phyloP scores from a whole-genome alignment of 2,329 filamentous ascomycete species.

The Emergomyces pasteurianus region DNA sequence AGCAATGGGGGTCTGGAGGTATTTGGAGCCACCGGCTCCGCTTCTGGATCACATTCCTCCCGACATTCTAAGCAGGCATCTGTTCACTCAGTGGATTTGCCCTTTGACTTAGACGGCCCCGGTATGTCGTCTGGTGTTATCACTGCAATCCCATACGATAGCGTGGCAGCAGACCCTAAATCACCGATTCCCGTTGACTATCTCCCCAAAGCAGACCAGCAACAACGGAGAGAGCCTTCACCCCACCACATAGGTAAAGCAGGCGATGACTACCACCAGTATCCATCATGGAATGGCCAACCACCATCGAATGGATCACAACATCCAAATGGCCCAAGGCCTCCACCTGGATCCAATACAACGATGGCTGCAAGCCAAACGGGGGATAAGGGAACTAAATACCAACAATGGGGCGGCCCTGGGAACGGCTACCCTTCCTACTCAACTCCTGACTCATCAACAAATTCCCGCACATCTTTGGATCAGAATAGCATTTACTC shows the following conservation, averaged over 20 bases:
- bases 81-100: slow-evolving; percentile 57
- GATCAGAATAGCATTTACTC: slow-evolving; percentile 57
- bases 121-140: slow-evolving; percentile 70
- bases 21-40: slow-evolving; percentile 50
- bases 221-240: slow-evolving; percentile 55
- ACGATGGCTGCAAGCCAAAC: slow-evolving; percentile 62
- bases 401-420: slow-evolving; percentile 63
- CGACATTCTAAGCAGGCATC: slow-evolving; percentile 63
- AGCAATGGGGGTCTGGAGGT: slow-evolving; percentile 48
- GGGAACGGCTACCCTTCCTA: slow-evolving; percentile 49
- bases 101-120: slow-evolving; percentile 45
- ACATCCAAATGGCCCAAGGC: slow-evolving; percentile 50
- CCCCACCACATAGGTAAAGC: slow-evolving; percentile 75
- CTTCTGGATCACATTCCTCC: slow-evolving; percentile 56
- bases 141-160: slow-evolving; percentile 79
- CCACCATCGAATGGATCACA: slow-evolving; percentile 38
- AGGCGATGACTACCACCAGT: slow-evolving; percentile 75
- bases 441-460: slow-evolving; percentile 40
- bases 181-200: slow-evolving; percentile 64
- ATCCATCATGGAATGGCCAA: slow-evolving; percentile 58
- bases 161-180: slow-evolving; percentile 50
- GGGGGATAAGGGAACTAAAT: slow-evolving; percentile 56
- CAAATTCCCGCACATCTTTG: slow-evolving; percentile 45
- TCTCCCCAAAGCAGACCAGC: slow-evolving; percentile 52
- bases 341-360: slow-evolving; percentile 42